A percentile compares a stretch with the other conserved stretches of the same genome.
phyloP scores from a whole-genome alignment of 495 filamentous ascomycete genomes.

The Glutinoglossum americanum region DNA sequence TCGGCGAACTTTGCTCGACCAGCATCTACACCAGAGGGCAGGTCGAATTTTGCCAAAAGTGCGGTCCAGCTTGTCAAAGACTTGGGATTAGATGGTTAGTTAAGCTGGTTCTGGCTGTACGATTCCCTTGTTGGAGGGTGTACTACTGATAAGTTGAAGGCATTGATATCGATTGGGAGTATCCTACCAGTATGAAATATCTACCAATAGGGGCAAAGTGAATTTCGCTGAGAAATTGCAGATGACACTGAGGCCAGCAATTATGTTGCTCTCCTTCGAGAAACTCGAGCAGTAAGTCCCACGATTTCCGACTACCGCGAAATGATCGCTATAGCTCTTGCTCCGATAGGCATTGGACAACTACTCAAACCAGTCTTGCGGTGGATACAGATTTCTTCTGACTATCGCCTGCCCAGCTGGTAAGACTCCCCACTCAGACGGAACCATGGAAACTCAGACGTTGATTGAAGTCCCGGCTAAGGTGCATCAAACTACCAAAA shows the following conservation, averaged over 20 bases:
- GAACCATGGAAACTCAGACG: neutral
- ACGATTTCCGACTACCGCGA: neutral
- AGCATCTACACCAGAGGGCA: conserved; percentile 38
- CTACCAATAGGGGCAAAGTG: neutral
- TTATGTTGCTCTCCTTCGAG: conserved; percentile 46
- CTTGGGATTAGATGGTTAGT: conserved; percentile 33
- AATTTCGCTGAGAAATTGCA: conserved; percentile 3
- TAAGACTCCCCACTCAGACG: conserved; percentile 5
- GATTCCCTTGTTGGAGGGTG: neutral
- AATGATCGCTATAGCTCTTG: neutral
- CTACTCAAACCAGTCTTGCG: conserved; percentile 28
- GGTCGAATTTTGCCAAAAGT: conserved; percentile 42
- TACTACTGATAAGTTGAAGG: neutral
- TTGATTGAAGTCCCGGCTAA: neutral
- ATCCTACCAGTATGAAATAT: conserved; percentile 17
- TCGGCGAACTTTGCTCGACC: conserved; percentile 64
- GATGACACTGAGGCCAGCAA: conserved; percentile 38
- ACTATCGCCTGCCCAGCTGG: conserved; percentile 48
- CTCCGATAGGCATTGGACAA: conserved; percentile 31
- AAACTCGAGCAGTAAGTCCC: conserved; percentile 25
- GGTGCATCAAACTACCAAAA: conserved; percentile 45
- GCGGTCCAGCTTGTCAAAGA: conserved; percentile 46
- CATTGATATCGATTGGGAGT: conserved; percentile 51
- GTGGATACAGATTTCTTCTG: conserved; percentile 41
- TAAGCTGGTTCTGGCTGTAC: neutral